Evolutionary conservation across 306 rosid species (phyloP).

Genomic region (Malus asiatica): DNA sequence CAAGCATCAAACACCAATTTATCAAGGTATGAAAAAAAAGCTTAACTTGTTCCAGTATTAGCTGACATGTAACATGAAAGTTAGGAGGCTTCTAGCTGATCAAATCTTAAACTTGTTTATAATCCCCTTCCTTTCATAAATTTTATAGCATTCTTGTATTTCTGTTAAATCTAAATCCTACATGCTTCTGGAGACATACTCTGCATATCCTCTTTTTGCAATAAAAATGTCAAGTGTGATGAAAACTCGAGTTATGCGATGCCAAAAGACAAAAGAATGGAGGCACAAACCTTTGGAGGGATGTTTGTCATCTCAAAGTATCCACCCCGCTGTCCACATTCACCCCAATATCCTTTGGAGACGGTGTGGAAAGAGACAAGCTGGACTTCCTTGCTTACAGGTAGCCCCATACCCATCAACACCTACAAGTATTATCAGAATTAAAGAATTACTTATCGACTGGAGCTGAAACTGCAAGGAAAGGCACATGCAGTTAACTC

Average conservation of each 20-base stretch:
- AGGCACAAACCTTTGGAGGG: slow-evolving; percentile 72
- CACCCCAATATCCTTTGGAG: slow-evolving; percentile 97
- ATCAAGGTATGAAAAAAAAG: background rate
- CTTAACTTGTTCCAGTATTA: background rate
- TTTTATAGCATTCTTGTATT: slow-evolving; percentile 1
- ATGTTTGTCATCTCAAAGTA: slow-evolving; percentile 97
- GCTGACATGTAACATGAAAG: background rate
- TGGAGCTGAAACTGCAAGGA: slow-evolving; percentile 7
- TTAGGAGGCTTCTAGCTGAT: background rate
- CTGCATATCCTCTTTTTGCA: no score
- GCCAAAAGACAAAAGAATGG: slow-evolving; percentile 1
- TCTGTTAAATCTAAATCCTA: background rate
- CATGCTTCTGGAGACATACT: background rate
- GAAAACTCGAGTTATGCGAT: background rate
- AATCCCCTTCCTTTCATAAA: background rate
- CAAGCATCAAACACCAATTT: background rate
- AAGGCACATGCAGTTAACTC: slow-evolving; percentile 5
- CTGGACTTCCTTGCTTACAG: slow-evolving; percentile 75
- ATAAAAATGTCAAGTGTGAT: no score
- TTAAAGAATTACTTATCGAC: background rate
- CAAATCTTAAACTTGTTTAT: background rate
- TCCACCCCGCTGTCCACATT: slow-evolving; percentile 99
- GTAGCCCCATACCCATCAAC: slow-evolving; percentile 79
- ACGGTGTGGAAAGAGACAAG: slow-evolving; percentile 90
- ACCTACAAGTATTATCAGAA: slow-evolving; percentile 40